Base-by-base conservation (phyloP, 2,329 filamentous ascomycete species). In the Talaromyces islandicus region DNA sequence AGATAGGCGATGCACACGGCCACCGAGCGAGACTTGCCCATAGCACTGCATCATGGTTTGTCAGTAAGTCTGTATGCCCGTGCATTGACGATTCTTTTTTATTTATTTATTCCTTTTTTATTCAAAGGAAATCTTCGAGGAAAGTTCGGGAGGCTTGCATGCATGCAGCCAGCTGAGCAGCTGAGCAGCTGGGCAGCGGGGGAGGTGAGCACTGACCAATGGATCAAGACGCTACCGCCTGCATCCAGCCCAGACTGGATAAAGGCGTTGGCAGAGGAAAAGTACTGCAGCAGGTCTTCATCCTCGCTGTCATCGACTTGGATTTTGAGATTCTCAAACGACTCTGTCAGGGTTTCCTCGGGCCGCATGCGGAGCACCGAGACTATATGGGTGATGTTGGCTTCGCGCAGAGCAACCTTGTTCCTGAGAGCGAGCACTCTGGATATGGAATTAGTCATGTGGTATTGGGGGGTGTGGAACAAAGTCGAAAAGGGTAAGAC, bases 21-120 rank as follows among this genome's bases (percentile, higher is more conserved):
- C 65, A 93, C 90, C 54, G 93, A 97, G 61, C 94, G 90, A 35
- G 92, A 97, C 77, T 95, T 96, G 57, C 94, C 94, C 87, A 96
- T 96, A 24, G 92, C 93, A 81, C 94, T 96, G 17, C 53, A 24
- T 41, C 14, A 25, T 48, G 25, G 7, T 7, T 50, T 19, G 55
- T 50, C 35, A 54, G 35, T 38, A 38, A n/a, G n/a, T n/a, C n/a
- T n/a, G n/a, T n/a, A n/a, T n/a, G n/a, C n/a, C n/a, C n/a, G n/a
- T n/a, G n/a, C n/a, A n/a, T n/a, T n/a, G n/a, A n/a, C n/a, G n/a
- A n/a, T n/a, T n/a, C n/a, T 38, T 38, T 17, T 38, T 38, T 17
- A 3, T 41, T 41, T n/a, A 6, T 46, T 21, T 7, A 12, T 46
- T 46, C 21, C 7, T 46, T 24, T 24, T 12, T 4, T 19, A 3